These are phyloP conservation scores for Diaporthe aspalathi DNA, from an alignment of 2,329 filamentous ascomycete species.

Conservation along the genomic window DNA sequence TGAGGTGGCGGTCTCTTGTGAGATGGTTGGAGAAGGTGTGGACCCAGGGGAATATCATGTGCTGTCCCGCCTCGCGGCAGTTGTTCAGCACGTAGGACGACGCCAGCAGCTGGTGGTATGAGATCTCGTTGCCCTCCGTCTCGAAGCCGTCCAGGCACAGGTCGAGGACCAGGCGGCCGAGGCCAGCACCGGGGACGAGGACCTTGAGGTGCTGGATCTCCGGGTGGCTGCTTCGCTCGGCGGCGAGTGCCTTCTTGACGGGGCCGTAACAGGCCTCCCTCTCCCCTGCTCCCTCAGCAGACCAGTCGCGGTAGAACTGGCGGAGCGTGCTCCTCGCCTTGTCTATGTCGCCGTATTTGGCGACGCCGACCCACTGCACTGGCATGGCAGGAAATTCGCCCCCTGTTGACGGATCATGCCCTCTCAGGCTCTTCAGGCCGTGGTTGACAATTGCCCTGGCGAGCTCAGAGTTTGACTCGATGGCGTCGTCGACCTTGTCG, in stretches of 20 bases:
- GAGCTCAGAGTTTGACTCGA: conserved; percentile 87
- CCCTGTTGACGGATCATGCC: conserved; percentile 47
- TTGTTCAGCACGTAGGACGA: conserved; percentile 81
- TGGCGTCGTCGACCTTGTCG: conserved; percentile 83
- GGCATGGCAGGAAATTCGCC: conserved; percentile 61
- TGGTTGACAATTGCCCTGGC: conserved; percentile 80
- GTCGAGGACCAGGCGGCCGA: conserved; percentile 91
- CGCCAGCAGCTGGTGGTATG: conserved; percentile 94
- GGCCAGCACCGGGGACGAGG: conserved; percentile 88
- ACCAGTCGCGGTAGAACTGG: conserved; percentile 97
- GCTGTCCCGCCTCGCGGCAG: conserved; percentile 69
- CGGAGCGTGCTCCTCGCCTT: conserved; percentile 93
- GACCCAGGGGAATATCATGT: conserved; percentile 86
- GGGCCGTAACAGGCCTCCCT: conserved; percentile 81
- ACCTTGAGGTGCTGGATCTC: conserved; percentile 64
- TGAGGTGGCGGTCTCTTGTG: conserved; percentile 79
- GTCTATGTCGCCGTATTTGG: conserved; percentile 81
- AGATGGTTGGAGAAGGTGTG: conserved; percentile 89
- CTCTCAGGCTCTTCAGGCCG: conserved; percentile 74
- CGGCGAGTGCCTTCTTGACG: conserved; percentile 73
- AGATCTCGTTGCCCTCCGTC: conserved; percentile 93
- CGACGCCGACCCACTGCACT: conserved; percentile 75
- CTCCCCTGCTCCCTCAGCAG: conserved; percentile 78
- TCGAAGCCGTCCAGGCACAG: conserved; percentile 78
- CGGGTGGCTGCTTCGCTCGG: conserved; percentile 53